These are phyloP conservation scores for Termitomyces sp. DNA, from an alignment of 768 basidiomycete species.

Conservation along the genomic window DNA sequence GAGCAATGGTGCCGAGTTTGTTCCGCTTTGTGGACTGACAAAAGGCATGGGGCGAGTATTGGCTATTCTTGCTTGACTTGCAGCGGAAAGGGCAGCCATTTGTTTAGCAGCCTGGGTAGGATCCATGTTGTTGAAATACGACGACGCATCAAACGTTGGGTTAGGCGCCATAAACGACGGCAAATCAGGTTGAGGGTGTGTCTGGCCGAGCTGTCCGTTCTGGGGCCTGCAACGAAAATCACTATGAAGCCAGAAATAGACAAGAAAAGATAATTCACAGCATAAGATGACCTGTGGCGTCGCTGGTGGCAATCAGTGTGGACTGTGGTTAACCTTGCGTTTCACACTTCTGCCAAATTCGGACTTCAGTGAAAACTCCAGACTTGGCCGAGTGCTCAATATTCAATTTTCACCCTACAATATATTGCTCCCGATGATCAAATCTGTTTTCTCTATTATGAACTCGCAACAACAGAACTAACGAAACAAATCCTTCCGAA, in stretches of 20 bases:
- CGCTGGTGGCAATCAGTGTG: constrained; percentile 1
- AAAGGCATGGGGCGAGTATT: constrained; percentile 36
- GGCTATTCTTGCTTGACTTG: constrained; percentile 53
- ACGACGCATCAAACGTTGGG: constrained; percentile 29
- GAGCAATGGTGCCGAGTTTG: constrained; percentile 67
- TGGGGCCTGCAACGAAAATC: constrained; percentile 24
- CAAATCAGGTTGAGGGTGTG: constrained; percentile 24
- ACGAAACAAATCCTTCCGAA: background rate
- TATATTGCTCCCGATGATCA: background rate
- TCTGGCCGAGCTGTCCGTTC: constrained; percentile 24
- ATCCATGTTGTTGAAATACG: constrained; percentile 52
- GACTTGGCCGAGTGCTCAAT: background rate
- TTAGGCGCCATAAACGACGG: constrained; percentile 27
- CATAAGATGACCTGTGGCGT: constrained; percentile 20
- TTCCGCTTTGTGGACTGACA: constrained; percentile 39
- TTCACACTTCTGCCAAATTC: constrained; percentile 10
- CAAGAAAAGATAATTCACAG: constrained; percentile 23
- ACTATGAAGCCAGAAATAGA: constrained; percentile 9
- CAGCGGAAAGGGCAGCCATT: constrained; percentile 72
- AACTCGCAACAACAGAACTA: background rate
- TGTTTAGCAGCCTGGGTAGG: constrained; percentile 69
- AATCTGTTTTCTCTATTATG: background rate
- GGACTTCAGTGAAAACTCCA: background rate
- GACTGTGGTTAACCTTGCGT: constrained; percentile 5
- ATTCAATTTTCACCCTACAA: too few species aligned